Base-by-base conservation (phyloP, 805 yeast genomes). In the Candida boidinii region DNA sequence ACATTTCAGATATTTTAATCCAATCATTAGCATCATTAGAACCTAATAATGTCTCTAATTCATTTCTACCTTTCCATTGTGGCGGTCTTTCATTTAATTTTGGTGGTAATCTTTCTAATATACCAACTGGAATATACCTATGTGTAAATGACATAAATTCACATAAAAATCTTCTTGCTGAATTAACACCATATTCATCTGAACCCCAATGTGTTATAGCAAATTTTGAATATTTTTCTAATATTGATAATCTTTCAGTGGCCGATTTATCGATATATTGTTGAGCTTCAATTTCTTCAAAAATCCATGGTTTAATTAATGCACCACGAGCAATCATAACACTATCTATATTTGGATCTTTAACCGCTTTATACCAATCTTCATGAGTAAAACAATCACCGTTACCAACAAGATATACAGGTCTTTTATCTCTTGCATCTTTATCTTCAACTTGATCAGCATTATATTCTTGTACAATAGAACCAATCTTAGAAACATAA, bases 321-420 rank as follows among this genome's bases (percentile, higher is more conserved):
- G 97, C 97, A 35, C 97, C 98, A 50, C 99, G 73, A 3, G 97
- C 98, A 34, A 92, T 85, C 96, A 94, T 92, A 13, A 87, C 94
- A 20, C 92, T 76, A 60, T 92, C 98, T 37, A 90, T 77, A 16
- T 82, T 81, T 20, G 72, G 72, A 30, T 76, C 70, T 18, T 62
- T 57, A 26, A 78, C 65, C 9, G 81, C 87, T 22, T 64, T 67
- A 55, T 85, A 72, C 94, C 95, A 92, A 53, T 92, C 97, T 48
- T 82, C 82, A 61, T 71, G 76, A 14, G 85, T 79, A 62, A 68
- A 88, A 29, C 86, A 74, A 54, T 92, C 99, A 32, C 99, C 99
- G 49, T 92, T 92, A 18, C 98, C 99, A 34, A 92, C 71, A 41
- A 92, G 77, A 65, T 79, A 86, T 5, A 90, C 77, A 30, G 80